phyloP scores from a whole-genome alignment of 441 rosid genomes.

The Theobroma grandiflorum region DNA sequence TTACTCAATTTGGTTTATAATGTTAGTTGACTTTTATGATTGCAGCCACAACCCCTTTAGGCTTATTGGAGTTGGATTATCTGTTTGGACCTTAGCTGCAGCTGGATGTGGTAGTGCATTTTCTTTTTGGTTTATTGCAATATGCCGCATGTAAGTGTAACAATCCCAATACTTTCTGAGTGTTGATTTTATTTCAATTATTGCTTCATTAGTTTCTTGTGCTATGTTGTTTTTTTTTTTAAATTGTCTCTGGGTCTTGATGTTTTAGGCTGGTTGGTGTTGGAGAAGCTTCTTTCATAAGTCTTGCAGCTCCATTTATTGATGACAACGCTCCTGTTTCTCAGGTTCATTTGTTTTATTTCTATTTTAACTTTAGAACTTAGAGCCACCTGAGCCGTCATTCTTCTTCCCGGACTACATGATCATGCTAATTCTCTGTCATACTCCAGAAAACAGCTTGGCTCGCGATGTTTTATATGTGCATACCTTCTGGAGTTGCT shows the following conservation, averaged over 20 bases:
- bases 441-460: slow-evolving; percentile 68
- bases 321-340: slow-evolving; percentile 74
- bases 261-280: slow-evolving; percentile 72
- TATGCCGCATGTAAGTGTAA: slow-evolving; percentile 63
- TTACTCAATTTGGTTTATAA: slow-evolving; percentile 14
- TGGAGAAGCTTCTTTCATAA: slow-evolving; percentile 83
- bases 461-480: slow-evolving; percentile 86
- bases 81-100: slow-evolving; percentile 71
- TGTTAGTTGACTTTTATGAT: slow-evolving; percentile 19
- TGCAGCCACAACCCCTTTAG: slow-evolving; percentile 71
- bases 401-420: background rate
- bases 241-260: background rate
- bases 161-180: background rate
- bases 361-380: background rate
- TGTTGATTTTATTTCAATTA: background rate
- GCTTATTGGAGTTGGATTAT: slow-evolving; percentile 70
- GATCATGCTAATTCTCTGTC: background rate
- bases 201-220: slow-evolving; percentile 18
- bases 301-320: slow-evolving; percentile 83
- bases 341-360: slow-evolving; percentile 49
- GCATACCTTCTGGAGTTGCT: slow-evolving; percentile 80
- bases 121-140: slow-evolving; percentile 71
- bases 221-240: background rate
- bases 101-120: slow-evolving; percentile 66
- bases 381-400: background rate